Evolutionary conservation across 2,329 filamentous ascomycete genomes (phyloP).

Genomic region (Aspergillus candidus): DNA sequence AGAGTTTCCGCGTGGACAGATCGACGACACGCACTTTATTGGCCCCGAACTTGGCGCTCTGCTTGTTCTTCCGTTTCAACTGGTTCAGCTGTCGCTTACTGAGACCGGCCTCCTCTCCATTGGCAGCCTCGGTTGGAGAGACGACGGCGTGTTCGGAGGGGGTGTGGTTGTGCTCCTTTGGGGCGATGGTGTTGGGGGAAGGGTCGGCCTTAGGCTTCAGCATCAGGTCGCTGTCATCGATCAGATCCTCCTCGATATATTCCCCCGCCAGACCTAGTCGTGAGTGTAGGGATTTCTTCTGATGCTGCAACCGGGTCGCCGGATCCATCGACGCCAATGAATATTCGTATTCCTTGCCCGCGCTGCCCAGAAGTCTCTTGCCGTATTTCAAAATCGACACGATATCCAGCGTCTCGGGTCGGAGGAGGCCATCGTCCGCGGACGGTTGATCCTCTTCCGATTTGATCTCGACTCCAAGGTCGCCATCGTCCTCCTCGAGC

Average conservation of each 20-base stretch:
- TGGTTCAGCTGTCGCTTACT: conserved; percentile 94
- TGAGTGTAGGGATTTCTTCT: conserved; percentile 79
- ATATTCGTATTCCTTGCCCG: conserved; percentile 77
- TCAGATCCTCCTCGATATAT: conserved; percentile 76
- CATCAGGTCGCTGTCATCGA: conserved; percentile 57
- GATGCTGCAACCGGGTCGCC: conserved; percentile 70
- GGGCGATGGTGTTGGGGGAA: conserved; percentile 24
- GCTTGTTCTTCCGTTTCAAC: conserved; percentile 87
- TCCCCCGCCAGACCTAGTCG: conserved; percentile 80
- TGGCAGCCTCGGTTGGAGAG: conserved; percentile 46
- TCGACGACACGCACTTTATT: conserved; percentile 89
- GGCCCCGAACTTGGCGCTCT: conserved; percentile 79
- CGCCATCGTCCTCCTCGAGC: conserved; percentile 44
- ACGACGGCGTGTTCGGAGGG: conserved; percentile 34
- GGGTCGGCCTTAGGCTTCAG: conserved; percentile 29
- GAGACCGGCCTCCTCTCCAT: conserved; percentile 62
- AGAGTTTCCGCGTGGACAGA: conserved; percentile 62
- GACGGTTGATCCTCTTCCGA: conserved; percentile 29
- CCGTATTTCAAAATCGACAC: conserved; percentile 74
- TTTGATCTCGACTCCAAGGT: conserved; percentile 35
- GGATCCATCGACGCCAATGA: conserved; percentile 76
- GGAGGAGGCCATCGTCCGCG: conserved; percentile 56
- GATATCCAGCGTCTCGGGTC: conserved; percentile 69
- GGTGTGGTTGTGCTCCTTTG: conserved; percentile 45
- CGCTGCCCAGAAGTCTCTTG: conserved; percentile 73